Evolutionary conservation across 371 early-diverging fungal species (phyloP).

Genomic region (Gilbertella persicaria): DNA sequence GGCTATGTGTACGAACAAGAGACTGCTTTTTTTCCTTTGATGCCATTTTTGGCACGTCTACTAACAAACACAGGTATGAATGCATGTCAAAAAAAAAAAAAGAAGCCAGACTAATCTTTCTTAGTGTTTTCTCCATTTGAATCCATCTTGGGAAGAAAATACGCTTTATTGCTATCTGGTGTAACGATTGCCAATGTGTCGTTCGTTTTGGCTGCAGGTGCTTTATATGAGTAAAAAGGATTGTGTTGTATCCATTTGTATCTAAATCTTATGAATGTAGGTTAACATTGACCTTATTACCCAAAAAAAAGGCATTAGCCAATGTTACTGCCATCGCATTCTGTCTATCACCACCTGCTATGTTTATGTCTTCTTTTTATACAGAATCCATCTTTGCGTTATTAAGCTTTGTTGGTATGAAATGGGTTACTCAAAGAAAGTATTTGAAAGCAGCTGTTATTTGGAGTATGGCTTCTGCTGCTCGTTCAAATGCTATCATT

Average conservation of each 20-base stretch:
- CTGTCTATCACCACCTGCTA: constrained; percentile 74
- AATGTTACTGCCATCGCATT: constrained; percentile 72
- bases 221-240: constrained; percentile 63
- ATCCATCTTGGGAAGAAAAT: constrained; percentile 42
- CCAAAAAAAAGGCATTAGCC: constrained; percentile 56
- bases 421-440: constrained; percentile 40
- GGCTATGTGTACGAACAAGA: constrained; percentile 91
- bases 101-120: too few relatives aligned
- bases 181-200: constrained; percentile 70
- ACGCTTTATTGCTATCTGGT: constrained; percentile 64
- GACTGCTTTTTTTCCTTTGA: constrained; percentile 90
- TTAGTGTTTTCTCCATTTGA: constrained; percentile 49
- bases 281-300: constrained; percentile 52
- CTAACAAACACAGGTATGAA: constrained; percentile 39
- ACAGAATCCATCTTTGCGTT: constrained; percentile 88
- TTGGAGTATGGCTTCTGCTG: constrained; percentile 63
- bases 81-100: too few relatives aligned
- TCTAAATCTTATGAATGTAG: constrained; percentile 19
- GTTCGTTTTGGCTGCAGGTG: constrained; percentile 77
- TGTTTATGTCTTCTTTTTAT: constrained; percentile 89
- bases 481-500: constrained; percentile 84
- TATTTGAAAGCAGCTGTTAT: constrained; percentile 43
- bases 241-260: neutral
- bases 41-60: constrained; percentile 66
- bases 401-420: constrained; percentile 81